Percentiles rank a stretch among this genome's conserved stretches.
These are phyloP conservation scores for Fusarium siculi DNA, from an alignment of 2,329 filamentous ascomycete species.

Conservation along the genomic window DNA sequence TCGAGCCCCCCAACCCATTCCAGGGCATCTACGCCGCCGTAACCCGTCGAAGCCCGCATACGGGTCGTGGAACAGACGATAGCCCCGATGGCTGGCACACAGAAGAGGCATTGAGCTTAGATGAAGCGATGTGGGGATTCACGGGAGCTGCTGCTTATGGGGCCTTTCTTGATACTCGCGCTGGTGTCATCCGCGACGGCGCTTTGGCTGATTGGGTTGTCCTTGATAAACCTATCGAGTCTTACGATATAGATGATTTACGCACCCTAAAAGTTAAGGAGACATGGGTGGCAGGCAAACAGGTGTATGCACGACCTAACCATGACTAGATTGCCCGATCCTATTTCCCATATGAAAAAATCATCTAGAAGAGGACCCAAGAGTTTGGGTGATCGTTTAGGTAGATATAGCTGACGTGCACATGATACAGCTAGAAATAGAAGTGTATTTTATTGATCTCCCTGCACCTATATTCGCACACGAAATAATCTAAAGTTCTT, in stretches of 20 bases:
- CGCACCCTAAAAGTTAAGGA: slow-evolving; percentile 67
- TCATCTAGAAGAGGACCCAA: background rate
- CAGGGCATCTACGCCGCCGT: slow-evolving; percentile 76
- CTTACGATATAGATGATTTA: slow-evolving; percentile 61
- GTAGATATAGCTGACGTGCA: background rate
- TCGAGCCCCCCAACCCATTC: slow-evolving; percentile 75
- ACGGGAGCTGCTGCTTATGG: slow-evolving; percentile 68
- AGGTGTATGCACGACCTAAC: slow-evolving; percentile 52
- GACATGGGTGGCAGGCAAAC: slow-evolving; percentile 73
- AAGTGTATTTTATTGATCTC: background rate
- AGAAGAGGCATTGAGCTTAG: slow-evolving; percentile 67
- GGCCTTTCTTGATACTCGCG: slow-evolving; percentile 67
- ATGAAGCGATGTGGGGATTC: slow-evolving; percentile 71
- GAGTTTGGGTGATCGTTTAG: background rate
- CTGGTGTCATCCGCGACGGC: slow-evolving; percentile 68
- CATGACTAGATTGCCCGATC: background rate
- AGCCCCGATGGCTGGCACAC: slow-evolving; percentile 65
- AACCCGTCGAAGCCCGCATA: slow-evolving; percentile 67
- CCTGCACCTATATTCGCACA: background rate
- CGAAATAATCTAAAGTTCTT: slow-evolving; percentile 1
- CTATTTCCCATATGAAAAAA: background rate
- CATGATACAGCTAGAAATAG: background rate
- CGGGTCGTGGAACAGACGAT: slow-evolving; percentile 61
- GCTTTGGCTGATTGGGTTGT: slow-evolving; percentile 78
- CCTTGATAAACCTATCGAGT: slow-evolving; percentile 67